Percentiles rank a stretch among this genome's conserved stretches.
Conservation (phyloP, 805 yeast genomes). For the Myxozyma neotropica region DNA sequence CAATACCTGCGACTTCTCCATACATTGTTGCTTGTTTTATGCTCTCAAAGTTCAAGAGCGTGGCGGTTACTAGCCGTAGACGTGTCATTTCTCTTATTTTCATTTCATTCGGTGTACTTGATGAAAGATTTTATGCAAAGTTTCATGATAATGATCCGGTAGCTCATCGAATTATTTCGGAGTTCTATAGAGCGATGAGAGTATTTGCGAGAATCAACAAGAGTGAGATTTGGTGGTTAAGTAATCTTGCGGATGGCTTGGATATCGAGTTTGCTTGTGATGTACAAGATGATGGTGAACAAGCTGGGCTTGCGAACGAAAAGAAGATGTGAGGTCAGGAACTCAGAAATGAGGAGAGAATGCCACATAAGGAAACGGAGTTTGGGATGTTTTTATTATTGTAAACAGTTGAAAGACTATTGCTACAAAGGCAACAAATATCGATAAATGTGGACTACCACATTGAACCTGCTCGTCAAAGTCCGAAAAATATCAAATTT, state of each 20-base stretch:
- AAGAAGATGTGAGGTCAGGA: not conserved
- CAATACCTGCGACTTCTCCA: constrained; percentile 80
- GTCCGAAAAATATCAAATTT: no score
- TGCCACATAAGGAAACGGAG: no score
- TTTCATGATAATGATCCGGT: constrained; percentile 81
- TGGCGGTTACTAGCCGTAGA: constrained; percentile 86
- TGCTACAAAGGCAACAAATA: no score
- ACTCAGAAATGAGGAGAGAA: no score
- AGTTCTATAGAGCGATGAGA: constrained; percentile 18
- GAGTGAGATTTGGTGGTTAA: constrained; percentile 24
- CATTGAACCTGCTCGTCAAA: no score
- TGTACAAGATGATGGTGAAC: not conserved
- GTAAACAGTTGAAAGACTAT: no score
- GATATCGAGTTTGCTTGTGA: constrained; percentile 12
- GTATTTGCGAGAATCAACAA: constrained; percentile 9
- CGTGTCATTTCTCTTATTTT: constrained; percentile 69
- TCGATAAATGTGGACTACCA: no score
- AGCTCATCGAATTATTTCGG: constrained; percentile 78
- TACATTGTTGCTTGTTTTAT: constrained; percentile 50
- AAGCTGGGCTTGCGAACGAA: not conserved
- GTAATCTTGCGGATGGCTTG: constrained; percentile 19
- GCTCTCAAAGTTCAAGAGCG: constrained; percentile 22
- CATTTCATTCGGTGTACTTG: constrained; percentile 90
- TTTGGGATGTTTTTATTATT: no score
- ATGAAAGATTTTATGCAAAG: constrained; percentile 72